Evolutionary conservation across 169 alveolate species (phyloP).

Genomic region (Eimeria acervulina): DNA sequence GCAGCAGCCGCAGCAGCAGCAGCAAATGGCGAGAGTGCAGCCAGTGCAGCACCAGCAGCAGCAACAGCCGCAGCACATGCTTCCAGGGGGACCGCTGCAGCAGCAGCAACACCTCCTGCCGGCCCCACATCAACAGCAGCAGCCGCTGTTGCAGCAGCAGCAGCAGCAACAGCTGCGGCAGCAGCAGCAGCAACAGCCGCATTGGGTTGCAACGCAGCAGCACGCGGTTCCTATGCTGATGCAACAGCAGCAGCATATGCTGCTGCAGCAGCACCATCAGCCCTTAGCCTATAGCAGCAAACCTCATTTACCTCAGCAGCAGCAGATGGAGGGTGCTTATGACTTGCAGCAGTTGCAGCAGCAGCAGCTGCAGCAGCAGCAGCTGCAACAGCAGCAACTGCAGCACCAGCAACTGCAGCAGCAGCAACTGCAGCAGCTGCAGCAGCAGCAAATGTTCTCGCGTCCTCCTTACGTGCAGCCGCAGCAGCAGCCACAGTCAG

Average conservation of each 20-base stretch:
- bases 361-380: conserved; percentile 53
- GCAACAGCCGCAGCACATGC: conserved; percentile 27
- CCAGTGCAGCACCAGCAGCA: conserved; percentile 49
- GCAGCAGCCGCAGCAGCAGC: no score
- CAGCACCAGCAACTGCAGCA: conserved; percentile 35
- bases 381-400: conserved; percentile 40
- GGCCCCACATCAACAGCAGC: not conserved
- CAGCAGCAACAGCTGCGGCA: not conserved
- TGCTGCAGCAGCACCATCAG: conserved; percentile 14
- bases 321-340: conserved; percentile 30
- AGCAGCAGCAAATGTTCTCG: not conserved
- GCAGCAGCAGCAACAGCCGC: conserved; percentile 52
- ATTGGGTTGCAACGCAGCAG: conserved; percentile 39
- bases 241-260: not conserved
- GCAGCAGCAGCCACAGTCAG: conserved; percentile 41
- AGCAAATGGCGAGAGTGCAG: not conserved
- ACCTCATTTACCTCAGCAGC: not conserved
- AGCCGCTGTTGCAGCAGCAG: conserved; percentile 17
- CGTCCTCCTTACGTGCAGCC: conserved; percentile 30
- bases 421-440: conserved; percentile 12
- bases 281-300: conserved; percentile 11
- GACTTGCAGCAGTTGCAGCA: conserved; percentile 66
- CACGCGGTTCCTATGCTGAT: conserved; percentile 42
- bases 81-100: not conserved
- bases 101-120: no score